Evolutionary conservation across 169 alveolate genomes (phyloP), one percentile per base, ranked within the genome.

Genomic region (Plasmodium adleri): DNA sequence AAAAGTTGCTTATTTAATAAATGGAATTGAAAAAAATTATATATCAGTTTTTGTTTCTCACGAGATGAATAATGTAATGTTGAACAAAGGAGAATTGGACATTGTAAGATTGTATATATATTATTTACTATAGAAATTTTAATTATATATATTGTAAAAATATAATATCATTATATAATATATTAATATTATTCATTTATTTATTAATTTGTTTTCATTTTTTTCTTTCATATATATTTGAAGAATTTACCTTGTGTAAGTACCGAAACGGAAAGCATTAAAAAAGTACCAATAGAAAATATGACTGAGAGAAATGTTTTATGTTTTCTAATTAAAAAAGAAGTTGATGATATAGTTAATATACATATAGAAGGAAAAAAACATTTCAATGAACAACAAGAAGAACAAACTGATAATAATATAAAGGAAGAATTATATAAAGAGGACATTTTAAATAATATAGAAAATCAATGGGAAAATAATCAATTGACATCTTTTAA

Each of bases 1-100:
- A 52, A 83, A 83, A 83, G 28, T 83, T 17, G n/a, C 54, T 20
- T 83, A 83, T 68, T 67, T 83, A 83, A 83, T 83, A 83, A 83
- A 83, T 68, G 91, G 91, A 24, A 54, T 83, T 58, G 70, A 83
- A 43, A 83, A 83, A 26, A 83, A 83, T 12, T 62, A 68, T 58
- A 68, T 83, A 70, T 83, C 91, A 26, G 64, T 83, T 52, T 83
- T 68, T 50, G 91, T 83, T 26, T 83, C 91, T 28, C 91, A 63
- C 39, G 91, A 83, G 66, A 83, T 83, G 43, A 83, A 83, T 59
- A 68, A 63, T 66, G 91, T 83, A 24, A 17, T 83, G 70, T 54
- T 83, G 47, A 83, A 83, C 58, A 62, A 28, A 49, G 91, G 85
- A 17, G 72, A 83, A 13, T 49, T 49, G 17, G 60, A 83, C 39